phyloP scores from a whole-genome alignment of 306 rosid species.

The Gastrolobium bilobum region DNA sequence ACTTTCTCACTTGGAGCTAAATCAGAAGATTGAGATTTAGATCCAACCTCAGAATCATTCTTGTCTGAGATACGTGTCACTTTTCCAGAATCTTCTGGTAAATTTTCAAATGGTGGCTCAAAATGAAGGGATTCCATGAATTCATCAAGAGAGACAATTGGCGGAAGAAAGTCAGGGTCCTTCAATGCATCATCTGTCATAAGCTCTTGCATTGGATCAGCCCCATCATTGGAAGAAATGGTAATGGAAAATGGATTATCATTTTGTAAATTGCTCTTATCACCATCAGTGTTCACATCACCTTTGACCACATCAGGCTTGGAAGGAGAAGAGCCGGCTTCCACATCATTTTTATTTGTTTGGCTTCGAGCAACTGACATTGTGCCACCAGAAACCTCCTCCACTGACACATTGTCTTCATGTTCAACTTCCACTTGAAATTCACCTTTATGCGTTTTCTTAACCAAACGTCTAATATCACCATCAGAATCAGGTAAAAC shows the following conservation, averaged over 20 bases:
- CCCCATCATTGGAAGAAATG: conserved; percentile 70
- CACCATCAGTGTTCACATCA: conserved; percentile 44
- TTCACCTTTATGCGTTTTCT: conserved; percentile 96
- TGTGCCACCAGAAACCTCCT: conserved; percentile 74
- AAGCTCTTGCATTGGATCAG: conserved; percentile 82
- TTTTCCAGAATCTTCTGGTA: conserved; percentile 64
- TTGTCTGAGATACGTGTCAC: conserved; percentile 50
- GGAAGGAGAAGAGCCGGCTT: conserved; percentile 45
- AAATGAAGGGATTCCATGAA: conserved; percentile 91
- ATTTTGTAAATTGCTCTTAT: conserved; percentile 55
- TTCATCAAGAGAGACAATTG: conserved; percentile 91
- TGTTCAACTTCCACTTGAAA: conserved; percentile 94
- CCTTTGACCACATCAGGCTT: conserved; percentile 54
- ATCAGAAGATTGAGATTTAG: conserved; percentile 58
- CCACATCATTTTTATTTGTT: conserved; percentile 55
- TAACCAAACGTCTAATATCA: conserved; percentile 90
- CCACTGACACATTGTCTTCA: conserved; percentile 64
- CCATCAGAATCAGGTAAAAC: conserved; percentile 88
- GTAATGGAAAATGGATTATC: conserved; percentile 57
- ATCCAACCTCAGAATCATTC: conserved; percentile 58
- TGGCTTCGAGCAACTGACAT: conserved; percentile 55
- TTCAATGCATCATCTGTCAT: conserved; percentile 83
- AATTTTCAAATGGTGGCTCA: conserved; percentile 83
- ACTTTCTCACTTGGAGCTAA: conserved; percentile 48
- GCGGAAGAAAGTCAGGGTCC: conserved; percentile 83